Evolutionary conservation across 2,329 filamentous ascomycete genomes (phyloP), one percentile per base, ranked within the genome.

Genomic region (Chaetomium globosum): DNA sequence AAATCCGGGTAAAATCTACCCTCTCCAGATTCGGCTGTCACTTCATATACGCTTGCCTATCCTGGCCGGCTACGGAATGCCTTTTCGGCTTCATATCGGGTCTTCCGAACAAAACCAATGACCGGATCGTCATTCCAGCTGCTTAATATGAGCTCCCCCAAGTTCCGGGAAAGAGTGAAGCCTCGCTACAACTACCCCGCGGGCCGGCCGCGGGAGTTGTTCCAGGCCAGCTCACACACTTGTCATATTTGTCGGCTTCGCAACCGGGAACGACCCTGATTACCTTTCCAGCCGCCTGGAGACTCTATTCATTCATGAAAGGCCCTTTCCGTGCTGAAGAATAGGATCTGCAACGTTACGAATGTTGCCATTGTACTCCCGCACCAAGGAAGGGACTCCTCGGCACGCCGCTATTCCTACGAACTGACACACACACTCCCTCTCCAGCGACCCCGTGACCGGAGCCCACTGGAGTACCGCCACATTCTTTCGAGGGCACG

Each of bases 1-100:
- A 68, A 67, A 72, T 68, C 65, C 70, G 67, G 71, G 70, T 67
- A 71, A 72, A 71, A 71, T 70, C 54, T 46, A 33, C 48, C n/a
- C 43, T 55, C 63, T 62, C 67, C 66, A 67, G 61, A 66, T 65
- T 65, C 53, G 56, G 52, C 55, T 54, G 43, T 46, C 61, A 36
- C 52, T 58, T 68, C 64, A 65, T 61, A 43, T 63, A 65, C 49
- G 28, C 33, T 67, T 68, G 30, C 67, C 69, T 21, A 66, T 68
- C 70, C 69, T 69, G 68, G 67, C 69, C 62, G 51, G 33, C 52
- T 62, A 59, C 55, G 60, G 57, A 53, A 53, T 64, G 33, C 56
- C 65, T 43, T 64, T 66, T 71, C 65, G 71, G 69, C 71, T 69
- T 71, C 65, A 70, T 67, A 71, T 71, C 67, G 70, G 66, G 60